A percentile compares a stretch with the other conserved stretches of the same genome.
These are phyloP conservation scores for Cercospora sojina DNA, from an alignment of 2,329 filamentous ascomycete species.

Conservation along the genomic window DNA sequence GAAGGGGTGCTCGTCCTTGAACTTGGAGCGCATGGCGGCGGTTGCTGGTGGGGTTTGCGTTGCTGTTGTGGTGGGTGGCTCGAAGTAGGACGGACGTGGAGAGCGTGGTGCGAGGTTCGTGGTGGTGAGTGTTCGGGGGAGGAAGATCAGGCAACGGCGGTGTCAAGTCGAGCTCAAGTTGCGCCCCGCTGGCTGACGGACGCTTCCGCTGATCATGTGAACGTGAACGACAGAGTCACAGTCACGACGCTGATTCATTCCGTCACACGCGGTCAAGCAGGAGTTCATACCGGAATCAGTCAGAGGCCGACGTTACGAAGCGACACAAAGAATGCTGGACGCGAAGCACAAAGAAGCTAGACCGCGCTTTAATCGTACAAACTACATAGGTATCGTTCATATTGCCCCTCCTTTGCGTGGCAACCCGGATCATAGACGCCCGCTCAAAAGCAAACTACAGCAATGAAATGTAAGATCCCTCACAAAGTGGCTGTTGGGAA, in stretches of 20 bases:
- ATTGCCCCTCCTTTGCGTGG: conserved; percentile 5
- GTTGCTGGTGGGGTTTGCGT: conserved; percentile 21
- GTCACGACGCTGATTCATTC: conserved; percentile 1
- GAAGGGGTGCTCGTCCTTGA: conserved; percentile 99
- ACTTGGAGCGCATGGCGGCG: conserved; percentile 92
- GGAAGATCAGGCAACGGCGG: neutral
- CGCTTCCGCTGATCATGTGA: conserved; percentile 4
- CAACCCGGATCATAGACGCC: conserved; percentile 10
- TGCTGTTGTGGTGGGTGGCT: conserved; percentile 8
- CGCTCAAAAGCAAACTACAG: conserved; percentile 16
- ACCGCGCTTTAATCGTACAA: neutral
- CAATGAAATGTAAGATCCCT: conserved; percentile 14
- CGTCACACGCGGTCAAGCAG: neutral
- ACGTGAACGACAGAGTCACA: neutral
- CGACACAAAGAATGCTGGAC: neutral
- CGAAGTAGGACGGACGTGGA: neutral
- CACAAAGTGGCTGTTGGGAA: conserved; percentile 67
- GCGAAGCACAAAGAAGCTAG: neutral
- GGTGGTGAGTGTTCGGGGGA: neutral
- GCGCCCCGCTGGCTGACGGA: neutral
- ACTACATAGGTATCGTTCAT: neutral
- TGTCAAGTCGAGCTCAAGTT: conserved; percentile 3
- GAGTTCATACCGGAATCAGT: neutral
- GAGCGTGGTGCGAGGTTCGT: conserved; percentile 21
- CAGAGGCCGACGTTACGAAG: neutral